Conservation (phyloP, 1,284 basidiomycete species). For the Ganoderma sinense region DNA sequence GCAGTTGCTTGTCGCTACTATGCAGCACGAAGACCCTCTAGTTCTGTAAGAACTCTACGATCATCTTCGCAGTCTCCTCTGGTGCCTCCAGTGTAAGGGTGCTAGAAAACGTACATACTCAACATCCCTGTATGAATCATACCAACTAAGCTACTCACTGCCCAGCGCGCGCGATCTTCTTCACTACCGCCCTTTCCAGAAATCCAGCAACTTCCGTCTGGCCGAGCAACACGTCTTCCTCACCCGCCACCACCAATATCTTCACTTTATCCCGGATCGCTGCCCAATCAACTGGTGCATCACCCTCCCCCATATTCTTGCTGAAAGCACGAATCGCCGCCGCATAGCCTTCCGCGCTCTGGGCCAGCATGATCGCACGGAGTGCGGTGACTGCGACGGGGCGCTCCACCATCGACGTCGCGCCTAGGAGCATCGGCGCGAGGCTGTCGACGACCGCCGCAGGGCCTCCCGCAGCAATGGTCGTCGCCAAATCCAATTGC, state of each 20-base stretch:
- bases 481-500: neutral
- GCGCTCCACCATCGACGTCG: conserved; percentile 7
- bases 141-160: conserved; percentile 15
- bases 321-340: conserved; percentile 12
- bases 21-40: no score
- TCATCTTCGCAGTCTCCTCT: no score
- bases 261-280: conserved; percentile 14
- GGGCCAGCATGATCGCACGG: neutral
- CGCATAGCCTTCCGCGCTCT: conserved; percentile 1
- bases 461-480: neutral
- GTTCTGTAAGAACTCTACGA: no score
- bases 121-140: no score
- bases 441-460: neutral
- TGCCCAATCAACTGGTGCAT: conserved; percentile 11
- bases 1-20: no score
- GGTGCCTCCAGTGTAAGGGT: neutral
- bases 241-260: conserved; percentile 15
- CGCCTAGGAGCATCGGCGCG: conserved; percentile 5
- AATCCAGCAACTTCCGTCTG: neutral
- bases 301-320: neutral
- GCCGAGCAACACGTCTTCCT: conserved; percentile 16
- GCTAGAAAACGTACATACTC: no score
- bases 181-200: conserved; percentile 1
- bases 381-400: conserved; percentile 20
- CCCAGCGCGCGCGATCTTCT: neutral